Conservation (phyloP, 345 rosid species). For the Populus deltoides region DNA sequence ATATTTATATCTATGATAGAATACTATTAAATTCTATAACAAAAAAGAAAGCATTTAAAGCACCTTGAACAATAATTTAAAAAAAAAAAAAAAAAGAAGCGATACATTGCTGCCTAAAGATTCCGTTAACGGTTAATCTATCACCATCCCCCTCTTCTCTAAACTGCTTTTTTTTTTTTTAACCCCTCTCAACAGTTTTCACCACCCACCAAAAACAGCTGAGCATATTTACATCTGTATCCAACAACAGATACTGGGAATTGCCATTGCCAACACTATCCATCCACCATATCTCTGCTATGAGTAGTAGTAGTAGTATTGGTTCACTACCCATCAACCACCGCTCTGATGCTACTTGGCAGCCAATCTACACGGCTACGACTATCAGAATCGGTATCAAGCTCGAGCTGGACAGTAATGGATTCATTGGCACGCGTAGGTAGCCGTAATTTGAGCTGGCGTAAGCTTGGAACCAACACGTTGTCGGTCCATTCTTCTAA, state of each 20-base stretch:
- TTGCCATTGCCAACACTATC: conserved; percentile 13
- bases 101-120: conserved; percentile 24
- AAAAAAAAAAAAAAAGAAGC: background rate
- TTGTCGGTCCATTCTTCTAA: conserved; percentile 81
- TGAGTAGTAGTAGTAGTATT: too few species aligned
- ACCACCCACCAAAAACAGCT: conserved; percentile 48
- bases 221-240: conserved; percentile 58
- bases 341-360: conserved; percentile 54
- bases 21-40: conserved; percentile 7
- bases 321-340: conserved; percentile 44
- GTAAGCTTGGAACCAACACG: conserved; percentile 65
- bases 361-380: conserved; percentile 52
- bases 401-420: conserved; percentile 49
- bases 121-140: conserved; percentile 35
- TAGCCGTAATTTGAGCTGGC: conserved; percentile 43
- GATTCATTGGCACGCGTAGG: conserved; percentile 30
- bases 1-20: conserved; percentile 22
- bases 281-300: background rate
- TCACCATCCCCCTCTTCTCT: conserved; percentile 36
- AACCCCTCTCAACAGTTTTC: conserved; percentile 27
- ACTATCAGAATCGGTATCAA: conserved; percentile 35
- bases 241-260: conserved; percentile 17
- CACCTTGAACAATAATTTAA: conserved; percentile 30
- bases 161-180: conserved; percentile 16
- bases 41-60: conserved; percentile 5